Conservation (phyloP, 1,284 basidiomycete genomes). For the Anthracocystis panici-leucophaei region DNA sequence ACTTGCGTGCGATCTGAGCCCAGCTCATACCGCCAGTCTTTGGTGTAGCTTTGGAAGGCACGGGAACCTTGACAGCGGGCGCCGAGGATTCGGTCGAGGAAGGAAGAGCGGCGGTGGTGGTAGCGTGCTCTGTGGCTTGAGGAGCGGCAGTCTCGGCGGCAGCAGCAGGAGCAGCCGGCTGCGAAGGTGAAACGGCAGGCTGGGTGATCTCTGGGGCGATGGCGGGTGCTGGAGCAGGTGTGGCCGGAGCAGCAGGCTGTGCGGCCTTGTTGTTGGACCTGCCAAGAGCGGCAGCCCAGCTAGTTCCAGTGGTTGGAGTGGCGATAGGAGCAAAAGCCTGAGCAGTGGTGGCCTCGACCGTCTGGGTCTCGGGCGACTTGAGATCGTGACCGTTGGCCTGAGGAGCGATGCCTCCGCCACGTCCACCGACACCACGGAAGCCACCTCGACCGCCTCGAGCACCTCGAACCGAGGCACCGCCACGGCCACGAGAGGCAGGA, state of each 20-base stretch:
- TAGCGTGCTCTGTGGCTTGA: constrained; percentile 35
- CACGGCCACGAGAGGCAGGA: constrained; percentile 53
- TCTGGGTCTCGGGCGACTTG: constrained; percentile 42
- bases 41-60: constrained; percentile 38
- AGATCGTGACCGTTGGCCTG: constrained; percentile 58
- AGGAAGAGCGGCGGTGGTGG: constrained; percentile 45
- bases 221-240: constrained; percentile 40
- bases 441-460: constrained; percentile 62
- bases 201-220: constrained; percentile 33
- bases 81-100: constrained; percentile 28
- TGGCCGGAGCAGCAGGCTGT: constrained; percentile 20
- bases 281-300: constrained; percentile 59
- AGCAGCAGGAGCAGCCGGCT: constrained; percentile 21
- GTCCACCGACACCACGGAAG: constrained; percentile 54
- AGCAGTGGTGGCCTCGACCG: constrained; percentile 39
- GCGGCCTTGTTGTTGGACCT: constrained; percentile 40
- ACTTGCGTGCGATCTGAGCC: constrained; percentile 68
- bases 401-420: constrained; percentile 56
- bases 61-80: constrained; percentile 55
- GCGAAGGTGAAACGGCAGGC: constrained; percentile 16
- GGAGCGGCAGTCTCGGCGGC: constrained; percentile 20
- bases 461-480: constrained; percentile 52
- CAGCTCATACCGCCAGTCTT: constrained; percentile 62
- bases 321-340: constrained; percentile 49
- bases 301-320: constrained; percentile 51